phyloP scores from a whole-genome alignment of 2,329 filamentous ascomycete species.

The Alternaria conjuncta region DNA sequence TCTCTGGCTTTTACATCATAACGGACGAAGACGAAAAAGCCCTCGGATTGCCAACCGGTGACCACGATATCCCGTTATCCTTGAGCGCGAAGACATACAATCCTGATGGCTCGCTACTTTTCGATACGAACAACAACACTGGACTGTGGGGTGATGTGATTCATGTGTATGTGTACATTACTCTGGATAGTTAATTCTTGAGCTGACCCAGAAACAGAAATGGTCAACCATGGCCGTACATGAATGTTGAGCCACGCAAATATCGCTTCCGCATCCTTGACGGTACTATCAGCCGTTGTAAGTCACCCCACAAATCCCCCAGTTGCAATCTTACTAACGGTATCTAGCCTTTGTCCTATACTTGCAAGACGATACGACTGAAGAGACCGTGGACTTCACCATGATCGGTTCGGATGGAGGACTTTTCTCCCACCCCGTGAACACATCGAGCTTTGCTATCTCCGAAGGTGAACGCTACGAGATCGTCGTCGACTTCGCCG shows the following conservation, averaged over 20 bases:
- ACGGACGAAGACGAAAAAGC: conserved; percentile 58
- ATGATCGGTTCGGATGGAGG: conserved; percentile 63
- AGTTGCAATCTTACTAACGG: not conserved
- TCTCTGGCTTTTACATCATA: conserved; percentile 64
- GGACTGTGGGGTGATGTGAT: conserved; percentile 65
- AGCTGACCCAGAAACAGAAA: conserved; percentile 46
- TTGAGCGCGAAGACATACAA: conserved; percentile 61
- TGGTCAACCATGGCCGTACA: conserved; percentile 64
- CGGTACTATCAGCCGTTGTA: conserved; percentile 39
- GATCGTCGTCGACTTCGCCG: conserved; percentile 63
- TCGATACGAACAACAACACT: conserved; percentile 52
- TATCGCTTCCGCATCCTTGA: conserved; percentile 64
- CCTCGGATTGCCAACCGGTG: conserved; percentile 58
- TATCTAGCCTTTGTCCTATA: conserved; percentile 56
- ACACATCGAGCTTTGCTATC: conserved; percentile 52
- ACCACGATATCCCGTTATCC: conserved; percentile 62
- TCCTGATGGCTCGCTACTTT: conserved; percentile 57
- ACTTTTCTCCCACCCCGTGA: conserved; percentile 56
- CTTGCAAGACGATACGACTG: conserved; percentile 45
- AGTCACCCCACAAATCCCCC: not conserved
- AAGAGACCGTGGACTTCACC: conserved; percentile 54
- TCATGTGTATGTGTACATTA: conserved; percentile 50
- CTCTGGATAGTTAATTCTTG: no score
- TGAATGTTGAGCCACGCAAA: conserved; percentile 64
- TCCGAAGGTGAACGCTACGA: conserved; percentile 66